Evolutionary conservation across 345 rosid genomes (phyloP), one percentile per base, ranked within the genome.

Genomic region (Heritiera littoralis): DNA sequence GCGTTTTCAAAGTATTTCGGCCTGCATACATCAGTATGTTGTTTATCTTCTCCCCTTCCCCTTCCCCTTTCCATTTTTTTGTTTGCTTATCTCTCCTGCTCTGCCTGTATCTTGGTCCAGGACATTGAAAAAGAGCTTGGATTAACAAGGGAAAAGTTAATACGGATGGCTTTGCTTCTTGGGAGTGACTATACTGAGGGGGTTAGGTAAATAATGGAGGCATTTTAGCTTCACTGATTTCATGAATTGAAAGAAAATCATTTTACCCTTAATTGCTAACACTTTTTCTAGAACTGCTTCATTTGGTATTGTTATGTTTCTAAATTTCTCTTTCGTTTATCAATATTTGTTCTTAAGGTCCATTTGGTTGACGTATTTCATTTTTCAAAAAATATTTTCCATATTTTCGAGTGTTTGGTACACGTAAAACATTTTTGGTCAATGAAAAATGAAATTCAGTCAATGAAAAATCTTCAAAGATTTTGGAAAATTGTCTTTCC

Each of bases 101-200:
- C 61, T 46, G 35, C 48, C 41, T 43, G 17, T 70, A 56, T 70
- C 18, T 75, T 58, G 30, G 77, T 61, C 61, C 80, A 96, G 99
- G 98, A 96, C 84, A 86, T 94, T 56, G 97, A 96, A 83, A 92
- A 91, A 82, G 97, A 94, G 76, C 93, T 96, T 79, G 98, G 98
- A 81, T 86, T 96, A 48, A 86, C 84, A 81, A 90, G 97, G 76
- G 98, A 96, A 78, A 89, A 91, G 81, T 79, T 96, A 76, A 90
- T 91, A 65, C 92, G 90, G 64, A 93, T 96, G 92, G 99, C 98
- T 58, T 72, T 96, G 88, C 99, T 96, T 77, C 90, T 96, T 83
- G 99, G 99, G 77, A 96, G 98, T 89, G 98, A 96, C 87, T 96
- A 92, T 82, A 96, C 99, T 6, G 99, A 96, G 87, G 99, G 99